Conservation (phyloP, 345 rosid species). For the Cardamine chenopodiifolia region DNA sequence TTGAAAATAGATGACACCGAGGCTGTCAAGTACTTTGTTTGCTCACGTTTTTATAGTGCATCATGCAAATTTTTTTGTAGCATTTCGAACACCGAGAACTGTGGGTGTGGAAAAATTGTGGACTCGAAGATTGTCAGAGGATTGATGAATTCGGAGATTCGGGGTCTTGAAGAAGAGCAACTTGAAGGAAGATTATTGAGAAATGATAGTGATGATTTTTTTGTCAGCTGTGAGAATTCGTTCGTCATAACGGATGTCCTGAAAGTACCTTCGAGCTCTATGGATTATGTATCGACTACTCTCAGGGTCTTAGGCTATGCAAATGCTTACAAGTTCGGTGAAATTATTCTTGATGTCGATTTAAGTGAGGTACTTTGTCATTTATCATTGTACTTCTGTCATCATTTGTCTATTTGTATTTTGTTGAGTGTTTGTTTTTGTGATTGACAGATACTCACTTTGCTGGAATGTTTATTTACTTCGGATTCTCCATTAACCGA, state of each 20-base stretch:
- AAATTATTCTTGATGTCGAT: too few relatives aligned
- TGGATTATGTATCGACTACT: not conserved
- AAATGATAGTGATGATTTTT: too few relatives aligned
- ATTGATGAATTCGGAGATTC: too few relatives aligned
- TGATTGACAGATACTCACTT: not conserved
- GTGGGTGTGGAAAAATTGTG: not conserved
- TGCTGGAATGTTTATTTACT: conserved; percentile 15
- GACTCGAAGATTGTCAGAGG: not conserved
- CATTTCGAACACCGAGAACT: not conserved
- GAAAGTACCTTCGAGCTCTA: not conserved
- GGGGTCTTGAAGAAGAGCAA: too few relatives aligned
- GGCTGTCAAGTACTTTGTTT: conserved; percentile 10
- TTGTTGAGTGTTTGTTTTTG: not conserved
- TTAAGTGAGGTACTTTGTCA: conserved; percentile 2
- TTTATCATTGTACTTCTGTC: not conserved
- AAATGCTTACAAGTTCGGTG: not conserved
- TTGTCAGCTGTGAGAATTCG: too few relatives aligned
- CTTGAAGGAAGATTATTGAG: too few relatives aligned
- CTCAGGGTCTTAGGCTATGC: conserved; percentile 3
- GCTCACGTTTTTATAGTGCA: not conserved
- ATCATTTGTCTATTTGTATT: not conserved
- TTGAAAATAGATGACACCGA: not conserved
- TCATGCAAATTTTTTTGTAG: not conserved
- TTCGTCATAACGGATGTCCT: too few relatives aligned
- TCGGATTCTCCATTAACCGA: conserved; percentile 30